Evolutionary conservation across 179 eudicot genomes (phyloP), one percentile per base, ranked within the genome.

Genomic region (Patellifolia procumbens): DNA sequence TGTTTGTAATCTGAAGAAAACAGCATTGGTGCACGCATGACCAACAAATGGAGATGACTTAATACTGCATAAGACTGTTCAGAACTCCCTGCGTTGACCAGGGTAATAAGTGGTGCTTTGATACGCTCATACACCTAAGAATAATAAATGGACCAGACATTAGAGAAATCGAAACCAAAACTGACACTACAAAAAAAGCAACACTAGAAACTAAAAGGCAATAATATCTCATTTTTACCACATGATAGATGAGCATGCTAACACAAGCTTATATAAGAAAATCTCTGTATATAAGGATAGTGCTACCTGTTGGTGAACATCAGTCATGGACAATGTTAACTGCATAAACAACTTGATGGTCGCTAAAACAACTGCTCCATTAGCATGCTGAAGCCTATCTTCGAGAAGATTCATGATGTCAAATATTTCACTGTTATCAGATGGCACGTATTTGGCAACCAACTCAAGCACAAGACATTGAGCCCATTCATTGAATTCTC

Each of bases 331-430:
- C 76, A 95, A 74, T 16, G 99, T 95, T 88, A 95, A 75, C 68
- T 93, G 99, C 81, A 95, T 86, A 82, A 95, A 95, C 81, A 95
- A 67, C 89, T 95, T 95, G 77, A 89, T 87, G 64, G 98, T 95
- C 65, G 99, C 96, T 81, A 95, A 85, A 67, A 95, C 99, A 83
- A 95, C 97, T 20, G 99, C 99, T 80, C 99, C 88, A 83, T 95
- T 95, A 70, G 99, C 99, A 89, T 95, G 99, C 85, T 95, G 99
- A 86, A 95, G 98, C 81, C 99, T 90, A 81, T 93, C 99, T 83
- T 95, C 99, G 13, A 95, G 97, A 84, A 95, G 97, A 88, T 93
- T 91, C 99, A 95, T 95, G 64, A 95, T 91, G 90, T 95, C 96
- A 85, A 93, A 95, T 82, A 95, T 86, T 84, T 95, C 99, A 74